Evolutionary conservation across 768 basidiomycete species (phyloP), one percentile per base, ranked within the genome.

Genomic region (Rhizopogon vulgaris): DNA sequence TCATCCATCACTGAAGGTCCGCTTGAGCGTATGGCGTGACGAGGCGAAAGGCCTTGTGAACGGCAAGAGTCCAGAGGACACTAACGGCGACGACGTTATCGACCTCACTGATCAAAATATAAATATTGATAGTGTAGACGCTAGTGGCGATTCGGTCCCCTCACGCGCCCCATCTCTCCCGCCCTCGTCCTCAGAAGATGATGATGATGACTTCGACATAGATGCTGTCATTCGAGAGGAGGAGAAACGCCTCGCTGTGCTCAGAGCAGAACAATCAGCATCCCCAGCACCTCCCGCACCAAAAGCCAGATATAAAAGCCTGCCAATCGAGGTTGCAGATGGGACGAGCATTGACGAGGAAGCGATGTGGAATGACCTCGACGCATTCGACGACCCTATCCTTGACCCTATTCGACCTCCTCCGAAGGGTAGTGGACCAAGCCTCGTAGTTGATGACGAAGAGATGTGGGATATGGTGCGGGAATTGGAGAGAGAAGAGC

Each of bases 21-120:
- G 81, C 17, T 63, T 91, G 22, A 80, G 84, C n/a, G 80, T 83
- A 17, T 93, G 88, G 87, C 74, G 78, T 51, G 87, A 92, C 63
- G 84, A 90, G 63, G 78, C 77, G 30, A 71, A 76, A 25, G 76
- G 77, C 6, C 49, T 70, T 15, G 58, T 69, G 48, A 70, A 78
- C 27, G 73, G 69, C 22, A 61, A 54, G n/a, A 60, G 69, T 24
- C 36, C 51, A 28, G 49, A 14, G 12, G 59, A 51, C n/a, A 38
- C 57, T 4, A 60, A 58, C 11, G 9, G 39, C 2, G 67, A 68
- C 18, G 58, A 61, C 10, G 55, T 67, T 22, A 65, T 68, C 41
- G 68, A 69, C 52, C 65, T 64, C 17, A 64, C 68, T 5, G 58
- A 59, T 41, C 55, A 59, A 22, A 67, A 60, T 3, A 60, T 59